phyloP scores from a whole-genome alignment of 192 early-diverging fungal genomes.

The Coemansia pectinata region DNA sequence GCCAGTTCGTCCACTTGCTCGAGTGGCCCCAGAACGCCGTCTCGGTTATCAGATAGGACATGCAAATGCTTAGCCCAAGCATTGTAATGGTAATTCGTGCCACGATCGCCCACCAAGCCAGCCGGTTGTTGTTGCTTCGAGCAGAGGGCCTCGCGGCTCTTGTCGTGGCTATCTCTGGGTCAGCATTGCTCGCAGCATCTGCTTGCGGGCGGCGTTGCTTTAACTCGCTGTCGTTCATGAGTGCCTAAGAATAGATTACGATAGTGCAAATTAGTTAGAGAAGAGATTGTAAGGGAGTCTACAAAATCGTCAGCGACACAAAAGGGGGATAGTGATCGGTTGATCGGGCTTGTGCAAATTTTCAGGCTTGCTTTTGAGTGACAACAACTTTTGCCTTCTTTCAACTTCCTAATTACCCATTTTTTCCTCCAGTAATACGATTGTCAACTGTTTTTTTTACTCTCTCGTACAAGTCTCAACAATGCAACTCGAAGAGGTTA shows the following conservation, averaged over 20 bases:
- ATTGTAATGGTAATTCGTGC: conserved; percentile 30
- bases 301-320: too few relatives aligned
- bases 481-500: conserved; percentile 95
- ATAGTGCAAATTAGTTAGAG: not conserved
- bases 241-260: not conserved
- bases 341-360: not conserved
- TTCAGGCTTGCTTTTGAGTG: too few relatives aligned
- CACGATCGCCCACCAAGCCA: conserved; percentile 46
- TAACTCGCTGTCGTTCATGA: conserved; percentile 19
- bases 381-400: not conserved
- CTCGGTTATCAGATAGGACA: conserved; percentile 73
- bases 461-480: not conserved
- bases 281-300: too few relatives aligned
- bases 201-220: conserved; percentile 21
- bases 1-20: conserved; percentile 70
- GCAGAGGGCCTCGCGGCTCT: not conserved
- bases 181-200: not conserved
- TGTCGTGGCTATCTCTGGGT: not conserved
- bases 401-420: not conserved
- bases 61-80: conserved; percentile 40
- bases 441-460: not conserved
- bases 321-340: not conserved
- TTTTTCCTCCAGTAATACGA: not conserved
- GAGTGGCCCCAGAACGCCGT: conserved; percentile 74
- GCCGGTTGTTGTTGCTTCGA: not conserved